Evolutionary conservation across 495 filamentous ascomycete species (phyloP).

Genomic region (Terfezia boudieri): DNA sequence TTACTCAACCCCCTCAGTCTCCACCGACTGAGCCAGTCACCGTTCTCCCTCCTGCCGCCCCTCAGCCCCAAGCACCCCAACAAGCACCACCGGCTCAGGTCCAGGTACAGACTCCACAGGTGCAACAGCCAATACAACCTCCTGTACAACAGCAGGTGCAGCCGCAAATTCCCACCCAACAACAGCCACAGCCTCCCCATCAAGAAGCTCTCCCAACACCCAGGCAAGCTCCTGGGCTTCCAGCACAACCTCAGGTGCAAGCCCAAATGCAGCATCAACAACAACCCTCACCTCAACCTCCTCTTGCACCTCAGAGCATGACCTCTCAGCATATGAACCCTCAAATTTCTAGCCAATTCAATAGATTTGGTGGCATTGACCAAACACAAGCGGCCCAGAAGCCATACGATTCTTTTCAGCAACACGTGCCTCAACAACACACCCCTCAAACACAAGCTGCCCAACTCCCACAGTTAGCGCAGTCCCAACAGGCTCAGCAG

Average conservation of each 20-base stretch:
- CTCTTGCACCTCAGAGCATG: conserved; percentile 27
- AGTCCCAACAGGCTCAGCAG: conserved; percentile 31
- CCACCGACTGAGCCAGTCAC: conserved; percentile 75
- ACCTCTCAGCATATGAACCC: conserved; percentile 20
- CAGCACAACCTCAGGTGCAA: conserved; percentile 36
- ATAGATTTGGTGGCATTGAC: conserved; percentile 41
- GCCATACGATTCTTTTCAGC: conserved; percentile 67
- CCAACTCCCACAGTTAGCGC: conserved; percentile 17
- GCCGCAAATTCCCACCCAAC: neutral
- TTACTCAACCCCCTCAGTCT: conserved; percentile 82
- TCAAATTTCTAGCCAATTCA: conserved; percentile 30
- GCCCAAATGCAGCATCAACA: conserved; percentile 2
- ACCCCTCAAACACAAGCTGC: conserved; percentile 27
- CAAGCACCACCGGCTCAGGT: conserved; percentile 24
- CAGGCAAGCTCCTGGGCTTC: conserved; percentile 45
- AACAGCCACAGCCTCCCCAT: conserved; percentile 24
- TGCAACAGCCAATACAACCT: conserved; percentile 8
- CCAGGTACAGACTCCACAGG: conserved; percentile 11
- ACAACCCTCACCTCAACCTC: conserved; percentile 19
- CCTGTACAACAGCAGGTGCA: neutral
- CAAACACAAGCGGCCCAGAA: conserved; percentile 48
- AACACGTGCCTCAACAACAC: conserved; percentile 34
- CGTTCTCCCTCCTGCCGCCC: conserved; percentile 57
- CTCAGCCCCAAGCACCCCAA: conserved; percentile 15
- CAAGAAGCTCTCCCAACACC: conserved; percentile 40